phyloP scores from a whole-genome alignment of 2,329 filamentous ascomycete species.

The Monilinia fructicola region DNA sequence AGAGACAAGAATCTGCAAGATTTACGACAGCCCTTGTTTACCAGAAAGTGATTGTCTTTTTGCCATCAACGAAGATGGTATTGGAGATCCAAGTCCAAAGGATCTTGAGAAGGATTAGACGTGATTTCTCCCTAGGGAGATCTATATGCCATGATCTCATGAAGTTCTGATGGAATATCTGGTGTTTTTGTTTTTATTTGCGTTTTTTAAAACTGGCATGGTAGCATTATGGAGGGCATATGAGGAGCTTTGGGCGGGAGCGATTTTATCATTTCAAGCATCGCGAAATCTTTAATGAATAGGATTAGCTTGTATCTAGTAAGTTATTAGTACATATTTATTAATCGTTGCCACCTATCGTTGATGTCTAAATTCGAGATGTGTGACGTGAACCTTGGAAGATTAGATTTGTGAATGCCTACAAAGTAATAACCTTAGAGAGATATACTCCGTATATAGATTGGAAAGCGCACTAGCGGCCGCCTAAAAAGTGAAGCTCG shows the following conservation, averaged over 20 bases:
- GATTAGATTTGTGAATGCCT: too few relatives aligned
- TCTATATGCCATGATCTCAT: constrained; percentile 7
- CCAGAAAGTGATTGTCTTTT: constrained; percentile 96
- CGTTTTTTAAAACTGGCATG: constrained; percentile 13
- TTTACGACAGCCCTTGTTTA: constrained; percentile 96
- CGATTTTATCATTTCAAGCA: constrained; percentile 13
- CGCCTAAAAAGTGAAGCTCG: constrained; percentile 28
- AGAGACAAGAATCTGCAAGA: constrained; percentile 97
- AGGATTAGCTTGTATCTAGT: constrained; percentile 11
- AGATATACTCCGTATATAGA: too few relatives aligned
- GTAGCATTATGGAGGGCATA: constrained; percentile 24
- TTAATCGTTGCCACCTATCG: neutral
- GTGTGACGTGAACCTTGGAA: neutral
- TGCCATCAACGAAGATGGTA: constrained; percentile 95
- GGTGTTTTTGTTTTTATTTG: constrained; percentile 2
- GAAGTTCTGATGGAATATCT: constrained; percentile 7
- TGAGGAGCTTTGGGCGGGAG: constrained; percentile 2
- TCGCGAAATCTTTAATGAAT: constrained; percentile 2
- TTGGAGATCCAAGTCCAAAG: constrained; percentile 93
- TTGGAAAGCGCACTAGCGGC: constrained; percentile 26
- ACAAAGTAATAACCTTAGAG: too few relatives aligned
- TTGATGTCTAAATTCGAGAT: neutral
- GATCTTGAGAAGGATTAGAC: constrained; percentile 77
- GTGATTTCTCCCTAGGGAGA: neutral
- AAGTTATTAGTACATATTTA: neutral